phyloP scores from a whole-genome alignment of 2,329 filamentous ascomycete genomes.

The Fusarium humuli region DNA sequence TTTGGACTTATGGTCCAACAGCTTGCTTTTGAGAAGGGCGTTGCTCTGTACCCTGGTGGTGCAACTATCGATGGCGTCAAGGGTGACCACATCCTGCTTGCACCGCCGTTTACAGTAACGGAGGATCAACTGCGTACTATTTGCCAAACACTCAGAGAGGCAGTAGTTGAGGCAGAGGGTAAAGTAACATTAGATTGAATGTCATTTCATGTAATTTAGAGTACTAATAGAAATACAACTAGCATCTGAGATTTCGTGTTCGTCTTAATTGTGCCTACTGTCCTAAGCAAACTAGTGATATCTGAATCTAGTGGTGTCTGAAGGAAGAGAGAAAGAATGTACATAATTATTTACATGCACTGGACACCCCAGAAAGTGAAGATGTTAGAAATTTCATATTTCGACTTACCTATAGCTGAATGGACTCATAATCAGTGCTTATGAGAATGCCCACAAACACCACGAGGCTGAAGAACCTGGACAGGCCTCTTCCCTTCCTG shows the following conservation, averaged over 20 bases:
- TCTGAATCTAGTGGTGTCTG: no score
- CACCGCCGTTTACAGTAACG: slow-evolving; percentile 73
- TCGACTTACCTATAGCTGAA: no score
- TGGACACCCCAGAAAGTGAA: no score
- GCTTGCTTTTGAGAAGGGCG: slow-evolving; percentile 48
- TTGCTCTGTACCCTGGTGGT: slow-evolving; percentile 70
- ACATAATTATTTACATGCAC: no score
- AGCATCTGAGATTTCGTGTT: no score
- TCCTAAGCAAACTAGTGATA: no score
- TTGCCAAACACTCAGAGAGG: slow-evolving; percentile 21
- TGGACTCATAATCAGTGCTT: neutral
- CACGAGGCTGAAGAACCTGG: neutral
- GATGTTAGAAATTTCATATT: no score
- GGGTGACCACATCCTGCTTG: slow-evolving; percentile 77
- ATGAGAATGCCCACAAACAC: neutral
- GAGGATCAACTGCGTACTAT: slow-evolving; percentile 39
- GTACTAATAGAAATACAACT: rapidly evolving
- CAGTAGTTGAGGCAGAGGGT: slow-evolving; percentile 25
- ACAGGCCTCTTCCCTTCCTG: neutral
- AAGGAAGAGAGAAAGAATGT: no score
- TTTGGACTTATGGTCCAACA: slow-evolving; percentile 49
- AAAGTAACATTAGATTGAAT: neutral
- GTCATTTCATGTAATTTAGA: neutral
- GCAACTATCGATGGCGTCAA: slow-evolving; percentile 68
- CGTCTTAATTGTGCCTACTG: no score